These are phyloP conservation scores for Zygoascus flipseniorum DNA, from an alignment of 805 yeast species.

Conservation along the genomic window DNA sequence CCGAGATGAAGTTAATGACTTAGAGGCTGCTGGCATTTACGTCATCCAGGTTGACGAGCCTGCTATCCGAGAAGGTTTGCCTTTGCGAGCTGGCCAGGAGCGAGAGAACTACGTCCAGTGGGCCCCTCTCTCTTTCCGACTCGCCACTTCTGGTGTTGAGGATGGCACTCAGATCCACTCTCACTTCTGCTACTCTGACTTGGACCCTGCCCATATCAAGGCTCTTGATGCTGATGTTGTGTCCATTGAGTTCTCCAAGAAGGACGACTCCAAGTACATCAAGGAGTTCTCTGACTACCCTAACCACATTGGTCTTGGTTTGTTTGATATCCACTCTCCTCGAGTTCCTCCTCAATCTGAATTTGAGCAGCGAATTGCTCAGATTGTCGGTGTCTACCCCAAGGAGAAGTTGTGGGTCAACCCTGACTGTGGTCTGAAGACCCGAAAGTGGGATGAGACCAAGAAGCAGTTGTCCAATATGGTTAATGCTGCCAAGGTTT, in stretches of 20 bases:
- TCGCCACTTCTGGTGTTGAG: slow-evolving; percentile 96
- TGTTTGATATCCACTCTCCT: slow-evolving; percentile 99
- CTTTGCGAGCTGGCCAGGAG: slow-evolving; percentile 95
- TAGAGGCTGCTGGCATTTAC: slow-evolving; percentile 96
- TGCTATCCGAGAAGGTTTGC: slow-evolving; percentile 99
- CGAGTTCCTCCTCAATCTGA: slow-evolving; percentile 98
- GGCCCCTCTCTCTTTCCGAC: slow-evolving; percentile 99
- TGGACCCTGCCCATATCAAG: slow-evolving; percentile 99
- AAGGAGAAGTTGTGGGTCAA: slow-evolving; percentile 98
- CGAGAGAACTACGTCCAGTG: slow-evolving; percentile 93
- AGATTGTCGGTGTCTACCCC: slow-evolving; percentile 94
- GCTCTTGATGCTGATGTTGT: slow-evolving; percentile 99
- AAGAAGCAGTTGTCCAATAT: slow-evolving; percentile 91
- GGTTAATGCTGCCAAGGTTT: slow-evolving; percentile 98
- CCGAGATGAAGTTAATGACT: slow-evolving; percentile 97
- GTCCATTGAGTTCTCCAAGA: slow-evolving; percentile 98
- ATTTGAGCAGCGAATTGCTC: slow-evolving; percentile 86
- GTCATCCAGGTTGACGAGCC: slow-evolving; percentile 99
- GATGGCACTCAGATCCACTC: slow-evolving; percentile 97
- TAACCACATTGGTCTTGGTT: slow-evolving; percentile 98
- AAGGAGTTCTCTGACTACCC: slow-evolving; percentile 97
- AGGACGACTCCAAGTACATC: slow-evolving; percentile 97
- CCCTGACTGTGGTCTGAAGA: slow-evolving; percentile 99
- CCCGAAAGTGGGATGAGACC: slow-evolving; percentile 99
- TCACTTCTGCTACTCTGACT: slow-evolving; percentile 99